phyloP scores from a whole-genome alignment of 2,329 filamentous ascomycete genomes.

The Clathrospora elynae region DNA sequence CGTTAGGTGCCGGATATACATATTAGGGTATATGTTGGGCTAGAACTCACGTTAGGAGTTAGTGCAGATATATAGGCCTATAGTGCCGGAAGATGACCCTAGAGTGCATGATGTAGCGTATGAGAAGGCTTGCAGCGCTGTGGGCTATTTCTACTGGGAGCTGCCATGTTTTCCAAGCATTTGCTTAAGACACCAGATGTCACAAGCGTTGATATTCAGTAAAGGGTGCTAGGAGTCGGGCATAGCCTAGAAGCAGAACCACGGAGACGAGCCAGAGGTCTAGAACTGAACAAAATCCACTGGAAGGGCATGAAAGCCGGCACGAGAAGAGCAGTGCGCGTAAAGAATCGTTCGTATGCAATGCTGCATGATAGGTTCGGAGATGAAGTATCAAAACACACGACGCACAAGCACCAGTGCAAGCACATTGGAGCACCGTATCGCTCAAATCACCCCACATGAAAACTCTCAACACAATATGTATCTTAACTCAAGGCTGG shows the following conservation, averaged over 20 bases:
- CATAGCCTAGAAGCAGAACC: neutral
- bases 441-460: conserved; percentile 12
- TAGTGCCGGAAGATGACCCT: neutral
- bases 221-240: neutral
- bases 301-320: too few species aligned
- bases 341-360: neutral
- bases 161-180: too few species aligned
- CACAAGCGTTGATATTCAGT: too few species aligned
- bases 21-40: conserved; percentile 13
- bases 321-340: neutral
- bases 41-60: conserved; percentile 2
- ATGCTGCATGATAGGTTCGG: neutral
- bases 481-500: conserved; percentile 7
- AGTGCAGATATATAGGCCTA: neutral
- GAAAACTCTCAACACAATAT: conserved; percentile 13
- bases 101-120: too few species aligned
- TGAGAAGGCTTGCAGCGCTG: neutral
- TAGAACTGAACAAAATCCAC: neutral
- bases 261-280: neutral
- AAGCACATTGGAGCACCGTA: conserved; percentile 5
- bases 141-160: too few species aligned
- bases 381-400: neutral
- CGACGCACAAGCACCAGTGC: neutral
- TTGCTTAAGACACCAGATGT: too few species aligned
- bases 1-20: conserved; percentile 6